Evolutionary conservation across 1,284 basidiomycete genomes (phyloP).

Genomic region (Moesziomyces globuligerus): DNA sequence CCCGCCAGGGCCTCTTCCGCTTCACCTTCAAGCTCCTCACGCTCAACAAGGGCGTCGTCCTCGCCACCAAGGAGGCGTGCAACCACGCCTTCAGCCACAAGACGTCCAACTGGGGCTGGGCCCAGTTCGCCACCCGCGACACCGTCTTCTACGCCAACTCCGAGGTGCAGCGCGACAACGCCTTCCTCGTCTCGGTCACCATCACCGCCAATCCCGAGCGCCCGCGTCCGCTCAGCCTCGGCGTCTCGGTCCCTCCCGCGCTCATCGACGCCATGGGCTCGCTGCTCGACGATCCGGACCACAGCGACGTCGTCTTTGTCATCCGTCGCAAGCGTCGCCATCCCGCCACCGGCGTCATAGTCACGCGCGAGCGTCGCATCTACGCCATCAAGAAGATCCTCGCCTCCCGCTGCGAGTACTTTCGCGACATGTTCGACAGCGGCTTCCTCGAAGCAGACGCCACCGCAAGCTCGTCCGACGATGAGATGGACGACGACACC

Average conservation of each 20-base stretch:
- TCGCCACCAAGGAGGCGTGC: slow-evolving; percentile 73
- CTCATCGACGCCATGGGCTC: slow-evolving; percentile 77
- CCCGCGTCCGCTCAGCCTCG: slow-evolving; percentile 71
- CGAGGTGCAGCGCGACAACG: slow-evolving; percentile 72
- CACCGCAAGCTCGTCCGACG: slow-evolving; percentile 42
- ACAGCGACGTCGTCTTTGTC: slow-evolving; percentile 70
- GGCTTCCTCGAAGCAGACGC: slow-evolving; percentile 63
- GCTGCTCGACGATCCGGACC: slow-evolving; percentile 80
- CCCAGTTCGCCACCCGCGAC: slow-evolving; percentile 80
- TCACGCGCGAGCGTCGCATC: slow-evolving; percentile 56
- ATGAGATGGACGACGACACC: slow-evolving; percentile 32
- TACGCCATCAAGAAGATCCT: slow-evolving; percentile 69
- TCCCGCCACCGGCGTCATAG: slow-evolving; percentile 19
- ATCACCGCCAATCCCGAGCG: slow-evolving; percentile 77
- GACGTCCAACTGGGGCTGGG: slow-evolving; percentile 70
- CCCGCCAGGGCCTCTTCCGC: slow-evolving; percentile 81
- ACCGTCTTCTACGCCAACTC: slow-evolving; percentile 75
- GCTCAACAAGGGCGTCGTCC: slow-evolving; percentile 71
- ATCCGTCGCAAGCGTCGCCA: slow-evolving; percentile 38
- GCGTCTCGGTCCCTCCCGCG: slow-evolving; percentile 74
- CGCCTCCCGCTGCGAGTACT: slow-evolving; percentile 67
- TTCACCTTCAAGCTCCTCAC: slow-evolving; percentile 80
- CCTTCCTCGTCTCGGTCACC: slow-evolving; percentile 80
- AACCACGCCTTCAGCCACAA: slow-evolving; percentile 85
- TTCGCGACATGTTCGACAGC: slow-evolving; percentile 63